A percentile compares a stretch with the other conserved stretches of the same genome.
These are phyloP conservation scores for Saksenaea vasiformis DNA, from an alignment of 371 early-diverging fungal species.

Conservation along the genomic window DNA sequence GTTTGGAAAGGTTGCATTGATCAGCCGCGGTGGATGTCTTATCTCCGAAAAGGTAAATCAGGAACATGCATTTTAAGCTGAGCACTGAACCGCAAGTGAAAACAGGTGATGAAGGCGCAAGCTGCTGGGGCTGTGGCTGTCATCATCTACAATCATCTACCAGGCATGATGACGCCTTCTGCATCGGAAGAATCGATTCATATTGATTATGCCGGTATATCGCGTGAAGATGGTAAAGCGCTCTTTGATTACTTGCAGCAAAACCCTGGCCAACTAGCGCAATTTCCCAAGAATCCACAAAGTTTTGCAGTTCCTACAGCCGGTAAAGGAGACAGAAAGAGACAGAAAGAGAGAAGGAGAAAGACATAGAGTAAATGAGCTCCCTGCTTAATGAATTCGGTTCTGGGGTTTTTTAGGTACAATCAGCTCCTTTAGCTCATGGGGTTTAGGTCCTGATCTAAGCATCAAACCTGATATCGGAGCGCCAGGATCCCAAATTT, in stretches of 20 bases:
- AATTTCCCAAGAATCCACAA: conserved; percentile 25
- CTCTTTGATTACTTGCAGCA: conserved; percentile 18
- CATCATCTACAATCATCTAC: conserved; percentile 48
- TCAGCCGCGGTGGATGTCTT: conserved; percentile 62
- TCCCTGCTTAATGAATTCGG: too few species aligned
- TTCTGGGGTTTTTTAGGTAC: conserved; percentile 12
- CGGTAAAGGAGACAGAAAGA: conserved; percentile 13
- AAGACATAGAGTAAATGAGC: too few species aligned
- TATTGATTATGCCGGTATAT: conserved; percentile 47
- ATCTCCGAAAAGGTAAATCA: conserved; percentile 40
- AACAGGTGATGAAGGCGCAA: conserved; percentile 49
- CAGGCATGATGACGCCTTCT: conserved; percentile 37
- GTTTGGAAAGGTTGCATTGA: conserved; percentile 56
- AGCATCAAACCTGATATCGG: conserved; percentile 72
- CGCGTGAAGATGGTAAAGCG: conserved; percentile 35
- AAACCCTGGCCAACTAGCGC: not conserved
- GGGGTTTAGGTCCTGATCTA: conserved; percentile 72
- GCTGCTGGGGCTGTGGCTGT: conserved; percentile 67
- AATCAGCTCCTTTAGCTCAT: conserved; percentile 57
- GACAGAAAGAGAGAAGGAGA: too few species aligned
- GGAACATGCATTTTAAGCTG: not conserved
- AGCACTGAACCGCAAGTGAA: not conserved
- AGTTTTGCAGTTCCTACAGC: conserved; percentile 35
- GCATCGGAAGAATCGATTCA: conserved; percentile 13
- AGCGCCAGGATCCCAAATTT: conserved; percentile 76